Percentiles rank a stretch among this genome's conserved stretches.
These are phyloP conservation scores for Nemania serpens DNA, from an alignment of 2,329 filamentous ascomycete genomes.

Conservation along the genomic window DNA sequence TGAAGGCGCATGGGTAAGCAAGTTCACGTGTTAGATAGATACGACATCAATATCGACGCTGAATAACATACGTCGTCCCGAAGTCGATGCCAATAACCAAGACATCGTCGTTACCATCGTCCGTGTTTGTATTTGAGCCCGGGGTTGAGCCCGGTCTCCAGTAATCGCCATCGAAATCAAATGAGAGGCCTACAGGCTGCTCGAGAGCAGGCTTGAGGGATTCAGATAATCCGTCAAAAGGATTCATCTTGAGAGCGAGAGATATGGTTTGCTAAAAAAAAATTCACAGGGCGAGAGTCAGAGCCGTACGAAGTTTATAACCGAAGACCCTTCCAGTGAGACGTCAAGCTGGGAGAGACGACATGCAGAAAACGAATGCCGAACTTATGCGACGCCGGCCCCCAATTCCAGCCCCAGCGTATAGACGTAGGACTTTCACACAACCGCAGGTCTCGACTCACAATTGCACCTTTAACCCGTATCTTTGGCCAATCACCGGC, in stretches of 20 bases:
- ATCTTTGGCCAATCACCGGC: no score
- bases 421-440: no score
- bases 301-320: not conserved
- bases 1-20: slow-evolving; percentile 13
- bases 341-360: not conserved
- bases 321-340: not conserved
- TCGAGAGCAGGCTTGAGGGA: not conserved
- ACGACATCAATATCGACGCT: not conserved
- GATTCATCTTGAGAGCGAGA: not conserved
- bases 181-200: not conserved
- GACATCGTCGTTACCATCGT: not conserved
- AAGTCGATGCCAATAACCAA: slow-evolving; percentile 16
- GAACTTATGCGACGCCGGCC: no score
- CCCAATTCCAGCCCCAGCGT: no score
- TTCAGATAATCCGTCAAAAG: not conserved
- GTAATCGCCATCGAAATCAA: not conserved
- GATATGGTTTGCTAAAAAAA: not conserved
- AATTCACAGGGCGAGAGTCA: not conserved
- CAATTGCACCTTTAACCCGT: no score
- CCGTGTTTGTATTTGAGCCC: not conserved
- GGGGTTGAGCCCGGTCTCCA: not conserved
- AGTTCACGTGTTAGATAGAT: not conserved
- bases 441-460: no score
- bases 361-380: not conserved
- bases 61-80: slow-evolving; percentile 11